Evolutionary conservation across 257 asterid species (phyloP), one percentile per base, ranked within the genome.

Genomic region (Przewalskia tangutica): DNA sequence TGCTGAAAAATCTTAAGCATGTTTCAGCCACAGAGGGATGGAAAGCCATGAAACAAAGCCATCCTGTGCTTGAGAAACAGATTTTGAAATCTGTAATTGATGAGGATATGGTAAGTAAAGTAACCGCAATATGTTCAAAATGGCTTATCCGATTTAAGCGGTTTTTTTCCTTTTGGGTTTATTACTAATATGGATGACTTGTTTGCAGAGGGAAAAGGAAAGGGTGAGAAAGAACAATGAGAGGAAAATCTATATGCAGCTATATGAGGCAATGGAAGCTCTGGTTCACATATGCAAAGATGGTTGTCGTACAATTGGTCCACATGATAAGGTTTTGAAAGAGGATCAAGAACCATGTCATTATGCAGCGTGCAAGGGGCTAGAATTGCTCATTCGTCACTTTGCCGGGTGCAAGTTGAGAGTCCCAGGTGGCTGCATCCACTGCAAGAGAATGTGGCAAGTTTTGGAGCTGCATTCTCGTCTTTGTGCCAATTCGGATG

Each of bases 241-340:
- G 89, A 89, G 89, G 46, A 88, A 89, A 77, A 77, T 85, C 0
- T 95, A 93, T 84, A 18, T 82, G 71, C 97, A 91, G 77, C 77
- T 95, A 13, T 91, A 89, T 82, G 98, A 93, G 82, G 97, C 98
- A 67, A 95, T 95, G 98, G 98, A 95, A 84, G 97, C 97, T 17
- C 88, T 93, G 6, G 95, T 95, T 53, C 98, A 95, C 86, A 93
- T 92, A 88, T 95, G 93, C 65, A 90, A 81, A 85, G 97, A 95
- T 4, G 98, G 98, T 2, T 95, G 98, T 83, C 92, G 90, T 7
- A 91, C 95, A 1, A 95, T 93, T 46, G 98, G 98, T 18, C 97
- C 98, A 23, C 90, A 83, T 1, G 92, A 93, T 85, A 92, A 90
- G 90, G 83, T 80, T 17, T 56, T 81, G 77, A 87, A 67, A 76